Evolutionary conservation across 805 yeast genomes (phyloP), one percentile per base, ranked within the genome.

Genomic region (Suhomyces tanzawaensis): DNA sequence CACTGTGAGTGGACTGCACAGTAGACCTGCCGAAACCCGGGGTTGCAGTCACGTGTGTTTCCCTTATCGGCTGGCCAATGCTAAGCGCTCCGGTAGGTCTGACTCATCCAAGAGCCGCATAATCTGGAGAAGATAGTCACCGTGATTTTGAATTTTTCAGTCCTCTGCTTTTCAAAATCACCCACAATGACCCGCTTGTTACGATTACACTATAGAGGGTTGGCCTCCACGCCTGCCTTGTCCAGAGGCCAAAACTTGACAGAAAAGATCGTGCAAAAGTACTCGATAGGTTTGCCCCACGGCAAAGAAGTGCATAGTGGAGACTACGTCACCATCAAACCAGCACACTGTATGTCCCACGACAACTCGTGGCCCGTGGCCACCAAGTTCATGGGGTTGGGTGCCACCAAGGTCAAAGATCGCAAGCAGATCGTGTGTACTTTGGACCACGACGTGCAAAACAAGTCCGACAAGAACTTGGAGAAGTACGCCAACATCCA

Each of bases 291-390:
- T 3, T 61, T 87, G 31, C 79, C 93, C 16, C 55, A 71, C n/a
- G 82, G 79, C 21, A 91, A 93, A 59, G 58, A 69, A 38, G 96
- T 93, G 25, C 81, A 72, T 52, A 74, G 87, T 32, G 99, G 98
- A 11, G 99, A 93, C 67, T 93, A 90, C 65, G 98, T 95, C 36
- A 79, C 96, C 2, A 91, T 93, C 57, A 76, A 71, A 53, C 99
- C 99, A 3, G 91, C 95, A 3, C 95, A 93, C 68, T 95, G 97
- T 63, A 93, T 93, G 99, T 88, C 98, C 12, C 99, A 93, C 62
- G 99, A 93, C 64, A 93, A 93, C 66, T 83, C 97, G 30, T 95
- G 99, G 99, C 99, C 99, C 1, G 97, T 93, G 13, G 99, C 99
- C 1, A 74, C 91, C 57, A 93, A 93, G 67, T 93, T 93, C 69